Evolutionary conservation across 345 rosid species (phyloP).

Genomic region (Eucalyptus erythrocorys): DNA sequence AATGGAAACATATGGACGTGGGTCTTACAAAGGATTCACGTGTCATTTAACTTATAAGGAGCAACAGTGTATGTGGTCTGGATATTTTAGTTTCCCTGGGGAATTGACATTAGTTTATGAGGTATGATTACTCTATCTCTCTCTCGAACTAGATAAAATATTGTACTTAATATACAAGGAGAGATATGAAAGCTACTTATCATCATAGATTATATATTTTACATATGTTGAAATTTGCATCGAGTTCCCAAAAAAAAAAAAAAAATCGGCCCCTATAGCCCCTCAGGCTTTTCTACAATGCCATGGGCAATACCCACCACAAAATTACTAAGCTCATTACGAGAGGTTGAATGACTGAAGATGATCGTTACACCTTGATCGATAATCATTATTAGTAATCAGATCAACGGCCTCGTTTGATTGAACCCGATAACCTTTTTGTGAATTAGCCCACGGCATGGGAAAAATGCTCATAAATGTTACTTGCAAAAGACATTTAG

Average conservation of each 20-base stretch:
- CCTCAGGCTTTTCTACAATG: too few species aligned
- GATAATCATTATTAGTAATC: background rate
- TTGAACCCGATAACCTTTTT: background rate
- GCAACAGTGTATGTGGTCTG: rapidly evolving
- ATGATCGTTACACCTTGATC: background rate
- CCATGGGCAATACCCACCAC: background rate
- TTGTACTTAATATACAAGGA: background rate
- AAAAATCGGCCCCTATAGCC: too few species aligned
- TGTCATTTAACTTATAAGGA: background rate
- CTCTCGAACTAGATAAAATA: background rate
- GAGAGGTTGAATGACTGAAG: background rate
- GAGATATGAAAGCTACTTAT: background rate
- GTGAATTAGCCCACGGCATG: background rate
- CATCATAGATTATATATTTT: background rate
- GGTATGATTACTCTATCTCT: background rate
- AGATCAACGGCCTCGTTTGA: background rate
- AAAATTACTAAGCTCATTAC: background rate
- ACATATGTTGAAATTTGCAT: background rate
- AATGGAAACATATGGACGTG: too few species aligned
- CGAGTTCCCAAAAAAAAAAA: too few species aligned
- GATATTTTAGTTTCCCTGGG: background rate
- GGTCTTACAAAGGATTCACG: background rate
- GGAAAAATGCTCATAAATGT: background rate
- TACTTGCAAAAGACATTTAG: background rate
- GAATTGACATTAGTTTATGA: background rate